Percentiles rank a stretch among this genome's conserved stretches.
phyloP scores from a whole-genome alignment of 768 basidiomycete species.

The Mycena olivaceomarginata region DNA sequence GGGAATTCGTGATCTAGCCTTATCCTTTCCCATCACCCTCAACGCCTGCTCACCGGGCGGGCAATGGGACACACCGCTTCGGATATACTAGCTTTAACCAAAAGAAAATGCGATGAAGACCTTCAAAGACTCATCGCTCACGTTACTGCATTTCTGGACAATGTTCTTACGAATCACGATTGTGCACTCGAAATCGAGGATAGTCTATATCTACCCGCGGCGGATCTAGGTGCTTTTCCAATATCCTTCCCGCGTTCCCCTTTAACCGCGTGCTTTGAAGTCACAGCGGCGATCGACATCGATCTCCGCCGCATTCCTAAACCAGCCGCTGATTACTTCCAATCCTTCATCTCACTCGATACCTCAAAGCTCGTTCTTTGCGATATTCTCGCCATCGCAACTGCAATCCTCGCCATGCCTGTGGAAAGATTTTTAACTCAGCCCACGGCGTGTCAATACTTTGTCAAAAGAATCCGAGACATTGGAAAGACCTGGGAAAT shows the following conservation, averaged over 20 bases:
- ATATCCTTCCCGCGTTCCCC: no score
- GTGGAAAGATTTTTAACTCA: constrained; percentile 2
- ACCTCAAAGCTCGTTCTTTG: neutral
- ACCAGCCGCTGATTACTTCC: neutral
- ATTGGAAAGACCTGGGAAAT: constrained; percentile 3
- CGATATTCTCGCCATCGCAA: neutral
- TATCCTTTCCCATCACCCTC: no score
- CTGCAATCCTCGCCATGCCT: neutral
- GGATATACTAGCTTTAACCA: neutral
- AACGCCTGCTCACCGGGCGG: no score
- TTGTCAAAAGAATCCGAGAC: neutral
- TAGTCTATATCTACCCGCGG: neutral
- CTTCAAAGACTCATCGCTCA: neutral
- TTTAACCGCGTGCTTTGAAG: no score
- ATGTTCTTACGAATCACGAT: no score
- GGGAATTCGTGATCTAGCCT: no score
- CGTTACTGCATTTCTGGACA: neutral
- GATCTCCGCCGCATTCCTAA: no score
- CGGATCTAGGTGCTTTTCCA: neutral
- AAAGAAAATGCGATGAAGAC: constrained; percentile 3
- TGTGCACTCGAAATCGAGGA: no score
- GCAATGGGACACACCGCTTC: no score
- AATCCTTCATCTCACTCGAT: neutral
- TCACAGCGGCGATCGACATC: no score
- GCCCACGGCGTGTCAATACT: neutral